Percentiles rank a stretch among this genome's conserved stretches.
These are phyloP conservation scores for Botryotinia convoluta DNA, from an alignment of 2,329 filamentous ascomycete species.

Conservation along the genomic window DNA sequence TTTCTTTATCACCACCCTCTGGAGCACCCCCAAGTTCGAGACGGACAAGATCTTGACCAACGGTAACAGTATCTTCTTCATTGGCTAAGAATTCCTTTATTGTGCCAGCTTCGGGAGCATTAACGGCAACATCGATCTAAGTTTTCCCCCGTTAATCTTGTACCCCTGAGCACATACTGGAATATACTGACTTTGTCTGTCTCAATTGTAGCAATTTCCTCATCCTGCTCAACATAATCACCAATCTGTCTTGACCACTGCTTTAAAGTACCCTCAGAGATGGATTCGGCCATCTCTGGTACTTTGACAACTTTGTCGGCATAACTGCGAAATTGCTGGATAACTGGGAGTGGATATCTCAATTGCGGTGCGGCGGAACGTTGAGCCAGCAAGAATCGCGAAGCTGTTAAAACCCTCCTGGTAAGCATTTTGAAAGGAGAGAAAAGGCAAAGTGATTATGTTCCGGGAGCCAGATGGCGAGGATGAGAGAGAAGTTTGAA, in stretches of 20 bases:
- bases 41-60: conserved; percentile 87
- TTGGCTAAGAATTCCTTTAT: conserved; percentile 89
- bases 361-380: conserved; percentile 31
- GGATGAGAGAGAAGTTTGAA: conserved; percentile 20
- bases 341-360: conserved; percentile 45
- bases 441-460: conserved; percentile 22
- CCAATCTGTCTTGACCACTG: conserved; percentile 91
- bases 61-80: conserved; percentile 92
- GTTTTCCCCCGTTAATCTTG: conserved; percentile 1
- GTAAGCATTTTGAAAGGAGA: conserved; percentile 35
- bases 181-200: conserved; percentile 78
- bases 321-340: conserved; percentile 58
- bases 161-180: neutral
- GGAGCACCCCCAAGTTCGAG: conserved; percentile 73
- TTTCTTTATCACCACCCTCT: conserved; percentile 52
- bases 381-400: conserved; percentile 36
- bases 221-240: conserved; percentile 91
- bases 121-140: conserved; percentile 94
- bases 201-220: conserved; percentile 98
- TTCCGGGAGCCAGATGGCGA: conserved; percentile 26
- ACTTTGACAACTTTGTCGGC: conserved; percentile 90
- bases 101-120: conserved; percentile 83
- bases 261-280: conserved; percentile 94
- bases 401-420: conserved; percentile 36
- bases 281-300: conserved; percentile 97